Base-by-base conservation (phyloP, 2,329 filamentous ascomycete genomes). In the Alternaria dauci region DNA sequence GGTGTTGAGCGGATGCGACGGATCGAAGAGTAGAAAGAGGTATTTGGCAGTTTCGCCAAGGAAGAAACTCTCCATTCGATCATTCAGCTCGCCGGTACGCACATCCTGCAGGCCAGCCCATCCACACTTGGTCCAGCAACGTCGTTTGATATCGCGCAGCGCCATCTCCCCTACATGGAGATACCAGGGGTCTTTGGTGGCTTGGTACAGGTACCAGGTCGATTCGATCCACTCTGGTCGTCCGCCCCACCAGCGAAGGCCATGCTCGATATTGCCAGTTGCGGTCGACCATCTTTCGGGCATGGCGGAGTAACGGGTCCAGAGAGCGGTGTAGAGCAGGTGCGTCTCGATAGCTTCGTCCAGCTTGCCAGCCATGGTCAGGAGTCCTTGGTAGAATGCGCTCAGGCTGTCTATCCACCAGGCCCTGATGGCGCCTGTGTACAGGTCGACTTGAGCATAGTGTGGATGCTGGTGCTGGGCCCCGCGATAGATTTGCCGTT, bases 21-120 rank as follows among this genome's bases (percentile, higher is more conserved):
- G 86, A 67, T 96, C 92, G 77, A 96, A 98, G 2, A 98, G 86
- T 55, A 99, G 82, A 76, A 96, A 98, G 64, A 99, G 83, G 77
- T 99, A 99, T 79, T 98, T 97, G 44, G 93, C 90, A 1, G 95
- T 99, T 79, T 99, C 95, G 14, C 95, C 94, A 1, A 99, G 85
- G 73, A 98, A 98, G 84, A 98, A 99, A 76, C 94, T 98, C 79
- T 99, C 95, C 95, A 98, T 98, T 34, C 95, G 90, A 76, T 99
- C 94, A 69, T 88, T 92, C 78, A 93, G 88, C 79, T 97, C 92
- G 4, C 94, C 94, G n/a, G 75, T 82, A 8, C 79, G 76, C 20
- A 85, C 82, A 62, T 85, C 83, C 30, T 82, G 79, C 41, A 98
- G 84, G 0, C 94, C 94, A 14, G 94, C 92, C 93, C 94, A 98